Conservation (phyloP, 78 protist species). For the Dictyostelium capitatum region DNA sequence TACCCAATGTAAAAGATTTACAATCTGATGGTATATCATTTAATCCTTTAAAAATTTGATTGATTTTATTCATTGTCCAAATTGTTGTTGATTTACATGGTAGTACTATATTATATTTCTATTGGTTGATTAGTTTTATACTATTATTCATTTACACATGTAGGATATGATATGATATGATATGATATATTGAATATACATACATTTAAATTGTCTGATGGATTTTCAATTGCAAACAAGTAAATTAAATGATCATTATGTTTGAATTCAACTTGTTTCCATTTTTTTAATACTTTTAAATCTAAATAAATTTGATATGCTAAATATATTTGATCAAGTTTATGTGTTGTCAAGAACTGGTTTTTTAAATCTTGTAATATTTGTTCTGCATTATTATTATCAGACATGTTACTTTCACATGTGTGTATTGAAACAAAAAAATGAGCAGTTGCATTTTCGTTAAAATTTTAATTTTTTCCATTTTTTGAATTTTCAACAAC, state of each 20-base stretch:
- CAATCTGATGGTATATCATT: conserved; percentile 3
- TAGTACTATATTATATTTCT: conserved; percentile 10
- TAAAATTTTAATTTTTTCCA: too few relatives aligned
- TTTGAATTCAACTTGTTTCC: conserved; percentile 16
- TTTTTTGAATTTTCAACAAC: too few relatives aligned
- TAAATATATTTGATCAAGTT: conserved; percentile 7
- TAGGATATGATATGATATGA: too few relatives aligned
- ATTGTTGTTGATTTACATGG: conserved; percentile 16
- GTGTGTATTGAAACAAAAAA: too few relatives aligned
- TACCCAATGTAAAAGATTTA: conserved; percentile 4
- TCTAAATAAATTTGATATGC: conserved; percentile 43
- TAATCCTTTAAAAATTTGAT: background rate
- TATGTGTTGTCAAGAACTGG: background rate
- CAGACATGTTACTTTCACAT: too few relatives aligned
- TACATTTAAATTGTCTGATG: background rate
- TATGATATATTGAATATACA: too few relatives aligned
- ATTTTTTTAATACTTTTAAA: conserved; percentile 6
- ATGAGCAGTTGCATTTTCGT: background rate
- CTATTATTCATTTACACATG: too few relatives aligned
- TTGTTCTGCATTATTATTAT: background rate
- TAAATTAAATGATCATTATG: background rate
- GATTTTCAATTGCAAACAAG: background rate
- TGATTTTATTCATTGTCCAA: conserved; percentile 7
- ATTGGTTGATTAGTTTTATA: background rate
- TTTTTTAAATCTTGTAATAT: background rate